Conservation (phyloP, 345 rosid species). For the Brassica cretica region DNA sequence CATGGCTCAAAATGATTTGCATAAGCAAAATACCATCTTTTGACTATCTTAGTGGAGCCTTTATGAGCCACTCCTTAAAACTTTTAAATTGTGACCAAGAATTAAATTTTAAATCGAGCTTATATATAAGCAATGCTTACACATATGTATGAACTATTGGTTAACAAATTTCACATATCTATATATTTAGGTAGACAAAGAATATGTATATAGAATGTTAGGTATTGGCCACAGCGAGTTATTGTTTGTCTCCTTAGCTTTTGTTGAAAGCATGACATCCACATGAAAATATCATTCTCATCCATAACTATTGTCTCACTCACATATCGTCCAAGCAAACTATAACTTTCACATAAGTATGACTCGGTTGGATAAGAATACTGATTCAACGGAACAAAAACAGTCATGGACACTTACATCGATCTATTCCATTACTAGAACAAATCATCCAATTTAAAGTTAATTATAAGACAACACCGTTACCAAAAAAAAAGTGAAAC, state of each 20-base stretch:
- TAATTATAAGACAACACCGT: constrained; percentile 16
- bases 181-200: constrained; percentile 27
- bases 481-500: background rate
- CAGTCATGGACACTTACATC: constrained; percentile 24
- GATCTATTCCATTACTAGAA: constrained; percentile 18
- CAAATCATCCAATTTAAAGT: constrained; percentile 12
- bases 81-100: constrained; percentile 33
- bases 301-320: constrained; percentile 38
- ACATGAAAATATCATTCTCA: constrained; percentile 43
- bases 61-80: constrained; percentile 39
- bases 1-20: constrained; percentile 57
- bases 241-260: constrained; percentile 34
- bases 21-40: constrained; percentile 43
- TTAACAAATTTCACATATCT: constrained; percentile 11
- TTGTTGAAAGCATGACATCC: constrained; percentile 40
- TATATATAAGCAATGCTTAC: constrained; percentile 30
- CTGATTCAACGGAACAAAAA: constrained; percentile 30
- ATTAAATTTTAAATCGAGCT: constrained; percentile 17
- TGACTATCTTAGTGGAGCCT: constrained; percentile 60
- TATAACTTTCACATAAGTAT: constrained; percentile 26
- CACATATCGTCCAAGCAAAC: constrained; percentile 42
- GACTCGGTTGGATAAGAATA: constrained; percentile 34
- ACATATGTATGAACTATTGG: constrained; percentile 23
- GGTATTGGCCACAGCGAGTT: constrained; percentile 39
- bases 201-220: constrained; percentile 25